Evolutionary conservation across 257 asterid species (phyloP).

Genomic region (Jacaranda mimosifolia): DNA sequence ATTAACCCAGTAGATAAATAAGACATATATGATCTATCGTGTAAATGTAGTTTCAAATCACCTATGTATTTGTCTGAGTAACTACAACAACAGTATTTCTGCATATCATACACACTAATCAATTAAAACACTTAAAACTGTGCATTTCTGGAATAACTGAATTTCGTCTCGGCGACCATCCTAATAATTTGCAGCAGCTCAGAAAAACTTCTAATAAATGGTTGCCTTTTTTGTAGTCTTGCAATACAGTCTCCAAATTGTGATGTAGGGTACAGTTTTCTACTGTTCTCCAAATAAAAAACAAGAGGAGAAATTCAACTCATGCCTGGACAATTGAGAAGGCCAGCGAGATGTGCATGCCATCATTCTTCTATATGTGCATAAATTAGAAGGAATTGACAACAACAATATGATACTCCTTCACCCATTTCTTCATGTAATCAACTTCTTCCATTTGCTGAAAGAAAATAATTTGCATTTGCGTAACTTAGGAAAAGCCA

Average conservation of each 20-base stretch:
- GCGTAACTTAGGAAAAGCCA: slow-evolving; percentile 4
- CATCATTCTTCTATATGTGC: neutral
- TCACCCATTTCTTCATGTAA: neutral
- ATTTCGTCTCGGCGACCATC: neutral
- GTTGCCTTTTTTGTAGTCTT: neutral
- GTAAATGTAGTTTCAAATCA: too few relatives aligned
- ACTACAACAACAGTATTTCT: neutral
- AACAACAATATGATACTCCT: neutral
- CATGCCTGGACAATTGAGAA: neutral
- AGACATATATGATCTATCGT: neutral
- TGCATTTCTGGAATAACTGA: neutral
- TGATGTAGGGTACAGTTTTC: slow-evolving; percentile 2
- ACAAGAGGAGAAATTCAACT: neutral
- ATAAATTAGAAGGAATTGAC: neutral
- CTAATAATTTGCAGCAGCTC: slow-evolving; percentile 8
- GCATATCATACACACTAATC: neutral
- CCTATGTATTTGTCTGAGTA: neutral
- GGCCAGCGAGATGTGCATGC: neutral
- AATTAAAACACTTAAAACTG: neutral
- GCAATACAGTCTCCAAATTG: neutral
- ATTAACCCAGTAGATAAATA: neutral
- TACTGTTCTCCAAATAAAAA: neutral
- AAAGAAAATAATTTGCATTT: neutral
- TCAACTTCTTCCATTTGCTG: slow-evolving; percentile 20
- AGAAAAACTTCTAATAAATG: neutral